Percentiles rank a stretch among this genome's conserved stretches.
Evolutionary conservation across 768 basidiomycete species (phyloP).

Genomic region (Lentinula sp.): DNA sequence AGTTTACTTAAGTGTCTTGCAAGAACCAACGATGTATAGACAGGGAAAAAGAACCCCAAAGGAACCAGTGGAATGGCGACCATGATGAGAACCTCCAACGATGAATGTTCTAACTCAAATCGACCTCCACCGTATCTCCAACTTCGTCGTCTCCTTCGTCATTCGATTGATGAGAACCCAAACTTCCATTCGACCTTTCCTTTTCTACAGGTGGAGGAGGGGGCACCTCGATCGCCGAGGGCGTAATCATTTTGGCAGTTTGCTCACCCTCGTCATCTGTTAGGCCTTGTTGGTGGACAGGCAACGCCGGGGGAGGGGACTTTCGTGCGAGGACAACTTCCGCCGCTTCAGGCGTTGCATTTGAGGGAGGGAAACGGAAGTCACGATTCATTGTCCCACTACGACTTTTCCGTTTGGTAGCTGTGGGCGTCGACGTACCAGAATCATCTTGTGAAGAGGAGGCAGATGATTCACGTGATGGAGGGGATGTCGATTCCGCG

Average conservation of each 20-base stretch:
- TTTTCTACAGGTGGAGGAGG: conserved; percentile 78
- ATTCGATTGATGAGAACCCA: conserved; percentile 22
- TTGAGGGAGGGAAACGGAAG: conserved; percentile 57
- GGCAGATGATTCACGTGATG: not conserved
- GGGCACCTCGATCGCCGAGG: conserved; percentile 68
- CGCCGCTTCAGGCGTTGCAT: conserved; percentile 24
- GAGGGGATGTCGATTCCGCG: not conserved
- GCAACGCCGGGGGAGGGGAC: conserved; percentile 17
- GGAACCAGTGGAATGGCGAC: not conserved
- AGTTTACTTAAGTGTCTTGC: not conserved
- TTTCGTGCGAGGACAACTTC: conserved; percentile 9
- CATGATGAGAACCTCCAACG: not conserved
- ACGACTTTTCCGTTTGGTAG: conserved; percentile 37
- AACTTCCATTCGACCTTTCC: conserved; percentile 57
- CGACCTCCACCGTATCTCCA: conserved; percentile 74
- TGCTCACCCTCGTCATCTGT: conserved; percentile 9
- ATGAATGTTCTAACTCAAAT: conserved; percentile 23
- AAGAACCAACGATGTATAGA: not conserved
- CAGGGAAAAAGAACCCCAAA: not conserved
- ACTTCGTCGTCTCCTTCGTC: conserved; percentile 69
- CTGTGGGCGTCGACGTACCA: conserved; percentile 14
- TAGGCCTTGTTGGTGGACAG: conserved; percentile 21
- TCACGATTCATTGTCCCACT: conserved; percentile 75
- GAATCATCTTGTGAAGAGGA: conserved; percentile 20
- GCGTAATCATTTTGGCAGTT: conserved; percentile 37